Conservation (phyloP, 2,329 filamentous ascomycete genomes). For the Aspergillus sp. region DNA sequence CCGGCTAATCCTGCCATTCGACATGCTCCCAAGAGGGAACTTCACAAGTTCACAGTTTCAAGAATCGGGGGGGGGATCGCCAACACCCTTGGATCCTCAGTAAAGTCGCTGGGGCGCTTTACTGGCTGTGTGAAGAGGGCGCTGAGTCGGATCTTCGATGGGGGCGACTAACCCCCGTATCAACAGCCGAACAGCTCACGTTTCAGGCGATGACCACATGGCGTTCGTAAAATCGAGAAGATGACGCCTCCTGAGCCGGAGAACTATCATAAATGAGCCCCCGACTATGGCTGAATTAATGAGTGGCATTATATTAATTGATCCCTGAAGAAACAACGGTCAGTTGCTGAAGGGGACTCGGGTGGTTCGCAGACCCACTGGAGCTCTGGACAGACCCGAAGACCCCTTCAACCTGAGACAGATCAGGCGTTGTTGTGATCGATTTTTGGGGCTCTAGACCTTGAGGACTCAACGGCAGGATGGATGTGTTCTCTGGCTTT, state of each 20-base stretch:
- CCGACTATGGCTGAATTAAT: not conserved
- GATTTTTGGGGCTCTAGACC: not conserved
- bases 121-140: not conserved
- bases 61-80: not conserved
- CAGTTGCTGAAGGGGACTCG: slow-evolving; percentile 1
- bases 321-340: slow-evolving; percentile 5
- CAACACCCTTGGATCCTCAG: too few relatives aligned
- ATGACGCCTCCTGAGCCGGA: not conserved
- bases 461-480: not conserved
- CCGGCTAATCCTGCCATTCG: not conserved
- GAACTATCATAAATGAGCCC: not conserved
- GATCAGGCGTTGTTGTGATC: not conserved
- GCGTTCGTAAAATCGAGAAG: not conserved
- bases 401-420: not conserved
- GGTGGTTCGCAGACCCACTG: slow-evolving; percentile 8
- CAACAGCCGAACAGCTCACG: not conserved
- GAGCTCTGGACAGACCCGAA: slow-evolving; percentile 5
- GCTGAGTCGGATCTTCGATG: slow-evolving; percentile 1
- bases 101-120: too few relatives aligned
- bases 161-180: not conserved
- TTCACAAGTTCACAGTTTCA: not conserved
- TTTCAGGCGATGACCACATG: not conserved
- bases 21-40: not conserved
- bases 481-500: not conserved
- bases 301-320: not conserved